Percentiles rank a stretch among this genome's conserved stretches.
Evolutionary conservation across 2,329 filamentous ascomycete species (phyloP).

Genomic region (Ophiocordyceps unilateralis): DNA sequence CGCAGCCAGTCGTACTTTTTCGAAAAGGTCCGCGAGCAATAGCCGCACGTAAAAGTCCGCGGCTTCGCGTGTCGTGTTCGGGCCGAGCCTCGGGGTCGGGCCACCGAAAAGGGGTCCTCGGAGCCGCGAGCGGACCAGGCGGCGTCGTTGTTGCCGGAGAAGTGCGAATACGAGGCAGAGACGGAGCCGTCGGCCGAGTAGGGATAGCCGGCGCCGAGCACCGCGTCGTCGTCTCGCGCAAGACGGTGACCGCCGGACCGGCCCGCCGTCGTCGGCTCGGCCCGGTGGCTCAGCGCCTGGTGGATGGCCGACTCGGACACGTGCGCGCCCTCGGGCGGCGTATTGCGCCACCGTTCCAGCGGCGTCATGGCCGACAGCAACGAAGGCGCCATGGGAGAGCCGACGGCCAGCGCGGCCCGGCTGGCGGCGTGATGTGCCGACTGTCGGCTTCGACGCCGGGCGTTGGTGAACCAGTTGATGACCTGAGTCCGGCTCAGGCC

Average conservation of each 20-base stretch:
- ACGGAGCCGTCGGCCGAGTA: constrained; percentile 46
- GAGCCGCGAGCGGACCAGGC: constrained; percentile 1
- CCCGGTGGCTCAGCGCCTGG: constrained; percentile 35
- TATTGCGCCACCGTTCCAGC: constrained; percentile 23
- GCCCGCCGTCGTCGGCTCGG: too few relatives aligned
- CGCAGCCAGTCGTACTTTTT: constrained; percentile 25
- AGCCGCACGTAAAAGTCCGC: constrained; percentile 18
- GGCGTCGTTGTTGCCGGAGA: constrained; percentile 4
- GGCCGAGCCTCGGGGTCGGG: constrained; percentile 1
- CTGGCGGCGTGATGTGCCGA: constrained; percentile 11
- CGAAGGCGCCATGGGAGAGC: constrained; percentile 28
- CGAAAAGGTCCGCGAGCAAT: constrained; percentile 19
- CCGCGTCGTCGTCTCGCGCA: constrained; percentile 21
- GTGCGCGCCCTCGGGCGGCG: constrained; percentile 27
- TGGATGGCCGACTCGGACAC: constrained; percentile 37
- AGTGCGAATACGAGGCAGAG: constrained; percentile 22
- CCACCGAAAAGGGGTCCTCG: neutral
- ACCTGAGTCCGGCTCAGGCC: constrained; percentile 27
- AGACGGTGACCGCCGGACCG: neutral
- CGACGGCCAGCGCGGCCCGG: constrained; percentile 15
- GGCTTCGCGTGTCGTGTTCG: constrained; percentile 4
- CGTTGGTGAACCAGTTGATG: constrained; percentile 33
- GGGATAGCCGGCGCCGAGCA: constrained; percentile 36
- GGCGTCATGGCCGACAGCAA: constrained; percentile 29
- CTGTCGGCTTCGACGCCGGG: constrained; percentile 26